A percentile compares a stretch with the other conserved stretches of the same genome.
These are phyloP conservation scores for Dalbergia oliveri DNA, from an alignment of 306 rosid species.

Conservation along the genomic window DNA sequence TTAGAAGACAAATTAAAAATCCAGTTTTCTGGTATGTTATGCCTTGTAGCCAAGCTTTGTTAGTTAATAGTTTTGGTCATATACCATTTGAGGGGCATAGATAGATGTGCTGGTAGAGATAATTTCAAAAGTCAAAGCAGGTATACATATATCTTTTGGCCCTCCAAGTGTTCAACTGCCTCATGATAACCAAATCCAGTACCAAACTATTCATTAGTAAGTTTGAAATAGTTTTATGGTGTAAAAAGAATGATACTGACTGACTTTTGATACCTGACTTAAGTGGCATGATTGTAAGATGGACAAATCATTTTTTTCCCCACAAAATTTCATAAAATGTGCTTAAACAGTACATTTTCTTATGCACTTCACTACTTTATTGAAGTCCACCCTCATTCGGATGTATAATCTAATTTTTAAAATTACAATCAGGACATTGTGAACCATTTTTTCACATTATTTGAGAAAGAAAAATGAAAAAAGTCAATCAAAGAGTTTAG, in stretches of 20 bases:
- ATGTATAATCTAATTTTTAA: background rate
- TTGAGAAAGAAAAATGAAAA: too few species aligned
- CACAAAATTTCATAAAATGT: background rate
- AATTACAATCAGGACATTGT: background rate
- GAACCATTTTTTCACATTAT: too few species aligned
- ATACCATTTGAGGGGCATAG: background rate
- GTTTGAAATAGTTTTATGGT: background rate
- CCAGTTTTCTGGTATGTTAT: background rate
- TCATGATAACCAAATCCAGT: background rate
- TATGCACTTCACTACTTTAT: background rate
- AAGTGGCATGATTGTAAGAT: too few species aligned
- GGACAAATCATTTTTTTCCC: too few species aligned
- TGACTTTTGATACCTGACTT: too few species aligned
- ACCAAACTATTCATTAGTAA: background rate
- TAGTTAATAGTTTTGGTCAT: background rate
- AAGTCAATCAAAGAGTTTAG: too few species aligned
- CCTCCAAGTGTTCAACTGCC: background rate
- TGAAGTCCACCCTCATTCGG: background rate
- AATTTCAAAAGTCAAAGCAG: background rate
- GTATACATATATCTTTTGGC: background rate
- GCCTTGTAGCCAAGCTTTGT: conserved; percentile 8
- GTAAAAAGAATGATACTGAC: too few species aligned
- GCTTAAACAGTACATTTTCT: background rate
- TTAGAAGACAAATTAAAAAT: background rate
- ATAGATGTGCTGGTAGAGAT: background rate